Evolutionary conservation across 1,284 basidiomycete species (phyloP), one percentile per base, ranked within the genome.

Genomic region (Sporisorium exsertum): DNA sequence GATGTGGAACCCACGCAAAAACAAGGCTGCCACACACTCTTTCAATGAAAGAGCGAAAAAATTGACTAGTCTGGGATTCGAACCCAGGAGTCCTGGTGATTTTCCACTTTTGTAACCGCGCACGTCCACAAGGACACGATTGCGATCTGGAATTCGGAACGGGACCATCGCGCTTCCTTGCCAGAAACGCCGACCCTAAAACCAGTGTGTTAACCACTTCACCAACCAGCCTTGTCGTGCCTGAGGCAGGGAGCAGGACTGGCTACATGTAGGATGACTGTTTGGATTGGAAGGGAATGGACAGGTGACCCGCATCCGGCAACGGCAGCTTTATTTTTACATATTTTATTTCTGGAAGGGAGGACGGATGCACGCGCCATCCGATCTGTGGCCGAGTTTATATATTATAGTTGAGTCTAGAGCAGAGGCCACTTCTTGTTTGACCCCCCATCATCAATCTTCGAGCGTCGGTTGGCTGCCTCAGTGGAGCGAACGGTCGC

Each of bases 1-100:
- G n/a, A n/a, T n/a, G n/a, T n/a, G n/a, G n/a, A n/a, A n/a, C n/a
- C n/a, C n/a, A n/a, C 32, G 22, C 47, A 53, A 55, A 64, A 55
- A 12, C 12, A n/a, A 24, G 33, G 64, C n/a, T n/a, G n/a, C n/a
- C n/a, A n/a, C n/a, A n/a, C n/a, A n/a, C n/a, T n/a, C n/a, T n/a
- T n/a, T n/a, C n/a, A n/a, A 65, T 58, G 49, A 22, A 35, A 58
- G 18, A 10, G 22, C 27, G n/a, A 50, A 50, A 50, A 49, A n/a
- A 7, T 70, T 75, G 72, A 75, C 72, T 70, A 70, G 67, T 75
- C 72, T 75, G 72, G 72, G 72, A 67, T 70, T 75, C 72, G 72
- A 75, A 75, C 72, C 72, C 72, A 75, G 72, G 72, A 75, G 67
- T 75, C 61, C 72, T 75, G 63, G 72, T 65, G 72, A 43, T 18